Base-by-base conservation (phyloP, 352 stramenopile species). In the Globisporangium polare region DNA sequence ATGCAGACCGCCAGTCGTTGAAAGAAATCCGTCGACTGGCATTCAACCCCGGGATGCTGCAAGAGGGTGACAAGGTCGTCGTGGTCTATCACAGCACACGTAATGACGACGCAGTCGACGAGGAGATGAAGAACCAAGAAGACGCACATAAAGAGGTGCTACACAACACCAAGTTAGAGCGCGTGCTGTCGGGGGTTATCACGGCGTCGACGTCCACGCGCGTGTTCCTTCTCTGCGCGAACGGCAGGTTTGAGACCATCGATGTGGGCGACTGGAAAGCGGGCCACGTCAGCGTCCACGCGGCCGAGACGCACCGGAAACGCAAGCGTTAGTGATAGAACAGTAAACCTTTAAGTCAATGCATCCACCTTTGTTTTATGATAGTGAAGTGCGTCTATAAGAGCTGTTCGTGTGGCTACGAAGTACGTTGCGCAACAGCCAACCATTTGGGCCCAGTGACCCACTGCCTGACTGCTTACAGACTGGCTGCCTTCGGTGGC, bases 61-160 rank as follows among this genome's bases (percentile, higher is more conserved):
- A 81, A 42, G 80, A 88, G 60, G 80, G 80, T n/a, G 76, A 88
- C 26, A 53, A 78, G 20, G 64, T 90, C 3, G 65, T 75, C 5
- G 76, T 90, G 41, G 80, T 74, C 33, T 42, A 46, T 26, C 12
- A 22, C 37, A 47, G 13, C 18, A 47, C 22, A 5, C 41, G 49
- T 9, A 62, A 68, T 35, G 67, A 53, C n/a, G n/a, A n/a, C n/a
- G n/a, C n/a, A n/a, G n/a, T n/a, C n/a, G n/a, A n/a, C 51, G 20
- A 39, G 12, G 39, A 55, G 22, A 37, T 41, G 26, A 60, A 52
- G 20, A 42, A 39, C 17, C 17, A 22, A 39, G 41, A 39, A 5
- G 26, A 41, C 18, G 22, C 49, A 5, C 7, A 5, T 9, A 43
- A 55, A 33, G 62, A 39, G 26, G 33, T 33, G 8, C 41, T 26